phyloP scores from a whole-genome alignment of 441 rosid genomes.

The Manihot esculenta region DNA sequence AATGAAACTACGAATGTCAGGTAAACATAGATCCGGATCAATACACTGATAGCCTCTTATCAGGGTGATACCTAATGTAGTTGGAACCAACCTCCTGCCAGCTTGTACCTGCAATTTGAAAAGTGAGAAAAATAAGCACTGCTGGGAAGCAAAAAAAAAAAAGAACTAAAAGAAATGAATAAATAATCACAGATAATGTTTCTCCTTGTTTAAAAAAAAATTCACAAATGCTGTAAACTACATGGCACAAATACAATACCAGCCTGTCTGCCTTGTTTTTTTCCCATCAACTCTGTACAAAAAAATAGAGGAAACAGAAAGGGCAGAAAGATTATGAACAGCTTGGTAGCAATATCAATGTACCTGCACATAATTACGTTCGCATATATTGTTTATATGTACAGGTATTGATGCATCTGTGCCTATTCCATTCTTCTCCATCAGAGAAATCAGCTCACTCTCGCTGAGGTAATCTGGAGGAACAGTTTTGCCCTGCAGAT shows the following conservation, averaged over 20 bases:
- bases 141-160: background rate
- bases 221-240: background rate
- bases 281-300: background rate
- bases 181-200: background rate
- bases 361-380: conserved; percentile 95
- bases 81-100: conserved; percentile 88
- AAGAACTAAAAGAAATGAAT: background rate
- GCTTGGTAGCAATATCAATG: conserved; percentile 2
- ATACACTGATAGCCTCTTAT: conserved; percentile 91
- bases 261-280: background rate
- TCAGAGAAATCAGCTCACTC: conserved; percentile 89
- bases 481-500: conserved; percentile 62
- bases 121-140: conserved; percentile 14
- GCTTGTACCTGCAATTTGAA: conserved; percentile 64
- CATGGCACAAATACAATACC: background rate
- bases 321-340: background rate
- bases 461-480: conserved; percentile 90
- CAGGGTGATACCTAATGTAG: conserved; percentile 78
- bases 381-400: conserved; percentile 93
- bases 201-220: too few relatives aligned
- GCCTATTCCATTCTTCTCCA: conserved; percentile 96
- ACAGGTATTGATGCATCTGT: conserved; percentile 94
- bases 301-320: background rate
- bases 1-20: conserved; percentile 93
- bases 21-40: conserved; percentile 93